Conservation (phyloP, 805 yeast species). For the Suhomyces vadensis region DNA sequence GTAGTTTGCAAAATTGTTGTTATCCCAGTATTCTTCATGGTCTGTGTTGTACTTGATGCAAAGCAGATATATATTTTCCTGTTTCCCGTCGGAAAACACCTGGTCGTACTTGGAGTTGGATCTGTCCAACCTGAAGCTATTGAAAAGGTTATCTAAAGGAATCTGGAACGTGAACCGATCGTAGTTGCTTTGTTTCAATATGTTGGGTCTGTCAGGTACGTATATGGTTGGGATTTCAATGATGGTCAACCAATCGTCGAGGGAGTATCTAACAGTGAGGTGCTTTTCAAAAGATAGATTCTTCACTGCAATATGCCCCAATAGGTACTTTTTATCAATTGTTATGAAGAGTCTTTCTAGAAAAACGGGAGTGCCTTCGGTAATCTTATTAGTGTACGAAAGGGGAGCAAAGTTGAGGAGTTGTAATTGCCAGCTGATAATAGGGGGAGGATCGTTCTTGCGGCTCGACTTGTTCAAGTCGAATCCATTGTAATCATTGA, state of each 20-base stretch:
- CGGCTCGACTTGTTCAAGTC: conserved; percentile 14
- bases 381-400: conserved; percentile 48
- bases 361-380: conserved; percentile 46
- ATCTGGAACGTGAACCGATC: conserved; percentile 74
- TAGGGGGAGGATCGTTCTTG: conserved; percentile 23
- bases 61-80: conserved; percentile 36
- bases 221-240: conserved; percentile 66
- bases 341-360: conserved; percentile 65
- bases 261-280: conserved; percentile 71
- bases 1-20: conserved; percentile 63
- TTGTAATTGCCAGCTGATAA: conserved; percentile 47
- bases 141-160: conserved; percentile 45
- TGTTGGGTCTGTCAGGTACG: conserved; percentile 54
- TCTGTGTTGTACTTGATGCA: conserved; percentile 58
- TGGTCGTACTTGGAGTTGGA: conserved; percentile 7
- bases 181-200: conserved; percentile 50
- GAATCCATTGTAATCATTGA: conserved; percentile 13
- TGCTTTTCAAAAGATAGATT: conserved; percentile 69
- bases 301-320: conserved; percentile 78
- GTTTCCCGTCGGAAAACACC: conserved; percentile 9
- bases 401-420: conserved; percentile 44
- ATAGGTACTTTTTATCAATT: conserved; percentile 54
- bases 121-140: conserved; percentile 24
- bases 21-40: conserved; percentile 73
- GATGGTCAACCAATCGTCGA: conserved; percentile 77